These are phyloP conservation scores for Litchi chinensis DNA, from an alignment of 345 rosid species.

Conservation along the genomic window DNA sequence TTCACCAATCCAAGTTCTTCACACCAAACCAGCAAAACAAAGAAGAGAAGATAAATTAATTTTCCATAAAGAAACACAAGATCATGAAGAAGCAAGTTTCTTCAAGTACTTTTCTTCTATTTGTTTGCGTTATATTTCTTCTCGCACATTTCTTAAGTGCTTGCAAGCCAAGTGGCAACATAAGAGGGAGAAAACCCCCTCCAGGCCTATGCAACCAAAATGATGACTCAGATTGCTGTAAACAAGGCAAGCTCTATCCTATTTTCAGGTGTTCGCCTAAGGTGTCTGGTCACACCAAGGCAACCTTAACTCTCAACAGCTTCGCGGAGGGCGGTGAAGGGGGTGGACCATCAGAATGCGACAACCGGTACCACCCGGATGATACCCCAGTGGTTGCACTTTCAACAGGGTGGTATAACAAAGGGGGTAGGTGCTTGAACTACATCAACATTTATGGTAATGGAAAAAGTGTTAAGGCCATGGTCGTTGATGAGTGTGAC, in stretches of 20 bases:
- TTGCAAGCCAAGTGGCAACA: constrained; percentile 27
- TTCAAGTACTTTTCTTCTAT: not conserved
- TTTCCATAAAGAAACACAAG: not conserved
- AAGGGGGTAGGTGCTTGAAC: constrained; percentile 20
- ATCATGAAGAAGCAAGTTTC: constrained; percentile 13
- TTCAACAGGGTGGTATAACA: constrained; percentile 35
- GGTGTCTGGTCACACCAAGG: constrained; percentile 24
- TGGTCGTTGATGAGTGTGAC: constrained; percentile 38
- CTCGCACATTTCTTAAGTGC: not conserved
- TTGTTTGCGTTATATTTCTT: not conserved
- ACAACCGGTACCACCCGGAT: constrained; percentile 26
- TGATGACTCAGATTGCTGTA: constrained; percentile 21
- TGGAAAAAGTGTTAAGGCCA: constrained; percentile 25
- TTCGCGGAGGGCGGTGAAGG: constrained; percentile 28
- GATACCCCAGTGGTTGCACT: constrained; percentile 26
- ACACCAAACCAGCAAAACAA: not conserved
- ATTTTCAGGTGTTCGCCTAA: constrained; percentile 29
- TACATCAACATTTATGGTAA: constrained; percentile 23
- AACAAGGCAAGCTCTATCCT: constrained; percentile 16
- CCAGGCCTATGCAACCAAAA: constrained; percentile 4
- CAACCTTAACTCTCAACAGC: constrained; percentile 26
- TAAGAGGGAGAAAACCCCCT: constrained; percentile 26
- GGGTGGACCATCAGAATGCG: constrained; percentile 35
- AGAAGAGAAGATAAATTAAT: not conserved
- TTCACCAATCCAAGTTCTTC: not conserved